These are phyloP conservation scores for Rostrohypoxylon terebratum DNA, from an alignment of 495 filamentous ascomycete genomes.

Conservation along the genomic window DNA sequence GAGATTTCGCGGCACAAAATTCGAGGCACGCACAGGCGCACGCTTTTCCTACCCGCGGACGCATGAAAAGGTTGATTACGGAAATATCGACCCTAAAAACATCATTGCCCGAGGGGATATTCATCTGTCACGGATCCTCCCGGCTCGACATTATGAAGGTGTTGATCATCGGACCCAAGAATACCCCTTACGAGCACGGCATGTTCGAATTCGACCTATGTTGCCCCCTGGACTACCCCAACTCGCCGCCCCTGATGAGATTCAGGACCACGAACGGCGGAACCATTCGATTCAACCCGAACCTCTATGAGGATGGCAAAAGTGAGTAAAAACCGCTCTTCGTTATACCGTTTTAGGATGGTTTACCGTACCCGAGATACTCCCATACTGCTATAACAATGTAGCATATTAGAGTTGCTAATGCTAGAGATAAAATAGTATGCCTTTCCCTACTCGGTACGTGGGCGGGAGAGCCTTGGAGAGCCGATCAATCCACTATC, in stretches of 20 bases:
- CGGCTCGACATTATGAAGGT: constrained; percentile 69
- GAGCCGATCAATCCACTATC: constrained; percentile 64
- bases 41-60: constrained; percentile 28
- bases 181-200: constrained; percentile 71
- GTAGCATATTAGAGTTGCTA: constrained; percentile 33
- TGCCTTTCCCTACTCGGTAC: constrained; percentile 72
- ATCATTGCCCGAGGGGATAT: constrained; percentile 69
- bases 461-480: constrained; percentile 67
- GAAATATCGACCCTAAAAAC: constrained; percentile 65
- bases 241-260: constrained; percentile 59
- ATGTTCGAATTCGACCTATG: constrained; percentile 72
- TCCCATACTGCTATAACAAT: neutral
- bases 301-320: constrained; percentile 67
- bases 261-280: constrained; percentile 66
- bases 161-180: constrained; percentile 67
- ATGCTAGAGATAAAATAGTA: constrained; percentile 46
- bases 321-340: constrained; percentile 49
- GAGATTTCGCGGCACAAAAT: constrained; percentile 28
- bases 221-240: constrained; percentile 61
- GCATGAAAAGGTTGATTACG: constrained; percentile 64
- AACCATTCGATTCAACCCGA: constrained; percentile 65
- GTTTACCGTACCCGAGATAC: neutral
- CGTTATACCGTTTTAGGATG: neutral
- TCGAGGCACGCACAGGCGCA: neutral
- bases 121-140: constrained; percentile 64